phyloP scores from a whole-genome alignment of 768 basidiomycete species.

The Mycena metata region DNA sequence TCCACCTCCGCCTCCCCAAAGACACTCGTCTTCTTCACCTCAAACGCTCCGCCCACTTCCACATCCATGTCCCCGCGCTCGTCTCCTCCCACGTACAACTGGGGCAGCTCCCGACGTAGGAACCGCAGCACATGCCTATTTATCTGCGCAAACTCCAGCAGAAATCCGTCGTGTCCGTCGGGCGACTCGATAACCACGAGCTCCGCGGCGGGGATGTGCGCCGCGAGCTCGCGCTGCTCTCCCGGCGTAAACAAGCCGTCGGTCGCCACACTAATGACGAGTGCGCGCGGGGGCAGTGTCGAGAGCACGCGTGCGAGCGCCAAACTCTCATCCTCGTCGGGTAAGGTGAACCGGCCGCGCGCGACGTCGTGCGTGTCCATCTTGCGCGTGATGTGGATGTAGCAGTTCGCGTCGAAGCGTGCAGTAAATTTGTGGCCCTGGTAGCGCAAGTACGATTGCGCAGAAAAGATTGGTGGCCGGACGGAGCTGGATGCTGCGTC shows the following conservation, averaged over 20 bases:
- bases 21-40: slow-evolving; percentile 89
- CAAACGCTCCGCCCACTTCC: slow-evolving; percentile 69
- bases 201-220: slow-evolving; percentile 81
- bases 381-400: slow-evolving; percentile 83
- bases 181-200: slow-evolving; percentile 86
- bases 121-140: slow-evolving; percentile 82
- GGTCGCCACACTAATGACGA: slow-evolving; percentile 91
- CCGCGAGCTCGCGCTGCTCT: slow-evolving; percentile 89
- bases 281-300: slow-evolving; percentile 79
- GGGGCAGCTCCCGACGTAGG: slow-evolving; percentile 80
- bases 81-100: slow-evolving; percentile 61
- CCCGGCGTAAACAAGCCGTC: slow-evolving; percentile 94
- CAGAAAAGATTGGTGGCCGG: slow-evolving; percentile 79
- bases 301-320: slow-evolving; percentile 70
- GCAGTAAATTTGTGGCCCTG: slow-evolving; percentile 97
- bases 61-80: slow-evolving; percentile 40
- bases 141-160: slow-evolving; percentile 96
- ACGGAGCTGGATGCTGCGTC: slow-evolving; percentile 38
- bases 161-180: slow-evolving; percentile 97
- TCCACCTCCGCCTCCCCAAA: slow-evolving; percentile 98
- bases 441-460: slow-evolving; percentile 96
- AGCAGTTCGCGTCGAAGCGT: slow-evolving; percentile 98
- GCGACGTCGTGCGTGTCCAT: slow-evolving; percentile 96
- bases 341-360: slow-evolving; percentile 61
- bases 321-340: slow-evolving; percentile 38